Base-by-base conservation (phyloP, 768 basidiomycete species). In the Paxillus rubicundulus region DNA sequence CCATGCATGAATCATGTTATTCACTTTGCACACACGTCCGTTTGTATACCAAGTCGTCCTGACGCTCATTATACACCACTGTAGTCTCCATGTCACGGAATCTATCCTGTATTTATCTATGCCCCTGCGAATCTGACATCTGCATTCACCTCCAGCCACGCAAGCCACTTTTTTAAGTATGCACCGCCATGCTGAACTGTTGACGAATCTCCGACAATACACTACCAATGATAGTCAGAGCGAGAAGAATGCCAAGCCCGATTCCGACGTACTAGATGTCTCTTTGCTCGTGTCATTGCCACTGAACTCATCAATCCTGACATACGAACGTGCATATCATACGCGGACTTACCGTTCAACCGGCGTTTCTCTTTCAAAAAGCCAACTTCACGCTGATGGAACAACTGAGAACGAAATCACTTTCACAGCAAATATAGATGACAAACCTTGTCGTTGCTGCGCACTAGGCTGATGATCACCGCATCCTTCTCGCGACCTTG, bases 401-500 rank as follows among this genome's bases (percentile, higher is more conserved):
- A 36, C 39, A 32, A 50, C 59, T 39, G 43, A 56, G 38, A 27
- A 34, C 33, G 24, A 34, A 38, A 24, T n/a, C 33, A 36, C 48
- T 53, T 21, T 45, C 47, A 38, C 52, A 32, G 34, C 36, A 20
- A 41, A 24, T 4, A 13, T 8, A 24, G 24, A 9, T 16, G 16
- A 63, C 73, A 4, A 53, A 86, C 89, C 70, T 81, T 84, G 48
- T 89, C 85, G 61, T 98, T 99, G 59, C 92, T 95, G 21, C 97
- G 78, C 2, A 98, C 97, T 4, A 99, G 80, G 58, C 84, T 91
- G 48, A 99, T 89, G 20, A 98, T 82, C 36, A 98, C 83, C 0
- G 93, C 93, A 49, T 98, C 92, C 59, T 92, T 92, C 68, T 99
- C 96, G 45, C 97, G 82, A 0, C 96, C 96, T 74, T 99, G 97